Base-by-base conservation (phyloP, 2,329 filamentous ascomycete genomes). In the Paecilomyces fulvus region DNA sequence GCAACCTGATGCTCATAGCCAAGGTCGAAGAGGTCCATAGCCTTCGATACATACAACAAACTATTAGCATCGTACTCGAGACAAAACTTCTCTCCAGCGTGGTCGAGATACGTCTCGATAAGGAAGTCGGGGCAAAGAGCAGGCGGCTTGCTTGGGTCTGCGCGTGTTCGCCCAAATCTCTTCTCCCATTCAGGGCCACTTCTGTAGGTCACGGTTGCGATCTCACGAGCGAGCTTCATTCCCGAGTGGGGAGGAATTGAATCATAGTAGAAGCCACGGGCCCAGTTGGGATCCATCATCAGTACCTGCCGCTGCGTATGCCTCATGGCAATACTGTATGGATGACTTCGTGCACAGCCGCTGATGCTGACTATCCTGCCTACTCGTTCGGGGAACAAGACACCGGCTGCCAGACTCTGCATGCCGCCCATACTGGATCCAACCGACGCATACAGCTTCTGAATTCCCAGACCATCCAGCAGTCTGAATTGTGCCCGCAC, bases 251-350 rank as follows among this genome's bases (percentile, higher is more conserved):
- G 94, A 1, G 94, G 94, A 6, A 99, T 85, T 48, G 80, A 77
- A 66, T 86, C 87, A 70, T 96, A 95, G 78, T 97, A 97, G 76
- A 92, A 95, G 1, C 94, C 94, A 33, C 94, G 85, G 63, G 90
- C 89, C 94, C 94, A 99, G 67, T 95, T 91, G 2, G 92, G 91
- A 67, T 99, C 94, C 88, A 96, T 96, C 92, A 99, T 97, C 51
- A 99, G 82, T 0, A 96, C 94, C 76, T 97, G 94, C 28, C 94
- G 86, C 74, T 99, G 94, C 0, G 92, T 96, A 74, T 99, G 94
- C 55, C 94, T 86, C 92, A 99, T 96, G 31, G 94, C 94, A 70
- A 99, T 96, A 72, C 92, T 95, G 77, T 99, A 99, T 0, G 94
- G 94, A 70, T 99, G 94, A 64, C 89, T 95, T 61, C 94, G 82